Conservation (phyloP, 2,329 filamentous ascomycete species). For the Ophiostoma tasmaniense region DNA sequence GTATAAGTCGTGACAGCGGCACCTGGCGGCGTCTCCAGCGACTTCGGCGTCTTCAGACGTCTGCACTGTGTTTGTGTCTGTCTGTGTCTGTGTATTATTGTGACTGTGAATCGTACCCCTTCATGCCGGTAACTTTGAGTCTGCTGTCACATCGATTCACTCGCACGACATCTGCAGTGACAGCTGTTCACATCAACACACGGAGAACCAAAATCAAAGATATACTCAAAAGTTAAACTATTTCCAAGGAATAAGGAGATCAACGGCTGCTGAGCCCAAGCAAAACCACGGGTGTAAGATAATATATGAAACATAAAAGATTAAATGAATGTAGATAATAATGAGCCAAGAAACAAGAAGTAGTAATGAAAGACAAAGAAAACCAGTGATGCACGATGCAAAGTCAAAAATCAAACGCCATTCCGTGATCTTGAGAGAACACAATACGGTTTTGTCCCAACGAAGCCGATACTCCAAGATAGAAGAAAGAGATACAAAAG, state of each 20-base stretch:
- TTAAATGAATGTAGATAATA: background rate
- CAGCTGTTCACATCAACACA: background rate
- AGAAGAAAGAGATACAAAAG: background rate
- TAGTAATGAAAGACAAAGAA: background rate
- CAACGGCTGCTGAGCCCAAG: too few species aligned
- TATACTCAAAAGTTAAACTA: too few species aligned
- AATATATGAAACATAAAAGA: background rate
- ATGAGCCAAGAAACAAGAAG: background rate
- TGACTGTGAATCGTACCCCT: too few species aligned
- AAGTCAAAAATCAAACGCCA: conserved; percentile 6
- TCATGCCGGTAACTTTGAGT: background rate
- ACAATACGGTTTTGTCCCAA: background rate
- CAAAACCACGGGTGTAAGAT: background rate
- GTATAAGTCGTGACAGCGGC: background rate
- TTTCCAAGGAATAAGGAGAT: too few species aligned
- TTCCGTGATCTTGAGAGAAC: background rate
- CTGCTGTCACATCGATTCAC: background rate
- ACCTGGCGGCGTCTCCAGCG: background rate
- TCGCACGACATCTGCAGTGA: background rate
- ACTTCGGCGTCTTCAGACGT: too few species aligned
- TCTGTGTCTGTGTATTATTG: background rate
- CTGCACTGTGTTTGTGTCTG: background rate
- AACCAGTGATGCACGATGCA: background rate
- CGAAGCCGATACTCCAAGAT: background rate
- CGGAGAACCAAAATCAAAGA: too few species aligned